Percentiles rank a stretch among this genome's conserved stretches.
Evolutionary conservation across 2,329 filamentous ascomycete genomes (phyloP).

Genomic region (Stagonosporopsis tanaceti): DNA sequence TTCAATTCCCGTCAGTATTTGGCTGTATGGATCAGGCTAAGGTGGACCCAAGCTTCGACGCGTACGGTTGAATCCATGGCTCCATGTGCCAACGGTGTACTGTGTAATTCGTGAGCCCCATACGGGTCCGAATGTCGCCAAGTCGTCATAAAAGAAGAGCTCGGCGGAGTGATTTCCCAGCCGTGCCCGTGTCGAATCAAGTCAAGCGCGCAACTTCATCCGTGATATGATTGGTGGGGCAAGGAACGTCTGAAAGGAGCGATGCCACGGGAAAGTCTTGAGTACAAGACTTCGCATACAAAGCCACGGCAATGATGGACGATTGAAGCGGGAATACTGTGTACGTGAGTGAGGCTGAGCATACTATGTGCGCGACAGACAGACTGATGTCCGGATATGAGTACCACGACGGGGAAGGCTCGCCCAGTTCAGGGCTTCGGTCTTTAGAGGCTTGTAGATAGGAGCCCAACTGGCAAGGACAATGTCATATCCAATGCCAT

Average conservation of each 20-base stretch:
- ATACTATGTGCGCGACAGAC: neutral
- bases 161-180: conserved; percentile 28
- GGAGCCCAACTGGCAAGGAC: neutral
- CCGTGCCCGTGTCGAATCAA: conserved; percentile 32
- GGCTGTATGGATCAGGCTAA: conserved; percentile 27
- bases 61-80: conserved; percentile 20
- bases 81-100: neutral
- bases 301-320: no score
- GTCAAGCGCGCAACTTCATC: no score
- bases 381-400: neutral
- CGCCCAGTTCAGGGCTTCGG: no score
- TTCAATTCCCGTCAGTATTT: conserved; percentile 7
- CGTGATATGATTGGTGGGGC: conserved; percentile 36
- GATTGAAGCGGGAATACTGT: no score
- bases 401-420: neutral
- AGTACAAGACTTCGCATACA: neutral
- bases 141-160: conserved; percentile 29
- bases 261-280: conserved; percentile 18
- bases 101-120: no score
- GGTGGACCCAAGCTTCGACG: conserved; percentile 26
- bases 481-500: neutral
- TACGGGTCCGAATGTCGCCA: neutral
- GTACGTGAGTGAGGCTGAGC: conserved; percentile 2
- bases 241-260: conserved; percentile 24
- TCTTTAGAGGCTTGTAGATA: no score